Conservation (phyloP, 345 rosid genomes). For the Hibiscus trionum region DNA sequence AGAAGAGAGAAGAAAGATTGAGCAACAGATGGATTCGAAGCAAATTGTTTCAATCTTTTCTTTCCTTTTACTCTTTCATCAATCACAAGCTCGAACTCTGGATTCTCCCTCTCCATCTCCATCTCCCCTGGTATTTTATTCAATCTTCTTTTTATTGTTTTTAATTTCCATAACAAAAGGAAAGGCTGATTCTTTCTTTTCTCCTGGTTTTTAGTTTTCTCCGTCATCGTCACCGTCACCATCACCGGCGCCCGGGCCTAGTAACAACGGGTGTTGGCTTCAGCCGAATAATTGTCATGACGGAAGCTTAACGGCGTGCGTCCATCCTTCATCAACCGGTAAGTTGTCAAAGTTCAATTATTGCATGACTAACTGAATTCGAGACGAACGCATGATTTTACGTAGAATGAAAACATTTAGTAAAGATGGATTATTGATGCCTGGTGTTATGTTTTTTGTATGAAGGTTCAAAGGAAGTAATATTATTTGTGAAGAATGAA, state of each 20-base stretch:
- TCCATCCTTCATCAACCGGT: constrained; percentile 9
- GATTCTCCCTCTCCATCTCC: neutral
- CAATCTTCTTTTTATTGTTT: no score
- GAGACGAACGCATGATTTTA: no score
- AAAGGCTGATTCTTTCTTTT: no score
- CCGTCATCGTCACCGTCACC: neutral
- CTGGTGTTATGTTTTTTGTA: neutral
- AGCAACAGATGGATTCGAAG: neutral
- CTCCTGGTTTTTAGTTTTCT: neutral
- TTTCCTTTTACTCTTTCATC: neutral
- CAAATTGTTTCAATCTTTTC: neutral
- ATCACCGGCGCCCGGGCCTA: constrained; percentile 13
- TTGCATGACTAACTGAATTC: no score
- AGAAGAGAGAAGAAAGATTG: neutral
- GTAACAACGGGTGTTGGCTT: neutral
- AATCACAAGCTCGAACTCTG: neutral
- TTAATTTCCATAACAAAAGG: neutral
- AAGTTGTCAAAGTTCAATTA: neutral
- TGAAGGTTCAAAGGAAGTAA: constrained; percentile 21
- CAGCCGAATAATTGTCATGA: neutral
- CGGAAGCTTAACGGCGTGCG: constrained; percentile 10
- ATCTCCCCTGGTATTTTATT: neutral
- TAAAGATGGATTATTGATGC: neutral
- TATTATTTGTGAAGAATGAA: constrained; percentile 30
- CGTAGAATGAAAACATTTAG: no score